These are phyloP conservation scores for Iberis amara DNA, from an alignment of 441 rosid species.

Conservation along the genomic window DNA sequence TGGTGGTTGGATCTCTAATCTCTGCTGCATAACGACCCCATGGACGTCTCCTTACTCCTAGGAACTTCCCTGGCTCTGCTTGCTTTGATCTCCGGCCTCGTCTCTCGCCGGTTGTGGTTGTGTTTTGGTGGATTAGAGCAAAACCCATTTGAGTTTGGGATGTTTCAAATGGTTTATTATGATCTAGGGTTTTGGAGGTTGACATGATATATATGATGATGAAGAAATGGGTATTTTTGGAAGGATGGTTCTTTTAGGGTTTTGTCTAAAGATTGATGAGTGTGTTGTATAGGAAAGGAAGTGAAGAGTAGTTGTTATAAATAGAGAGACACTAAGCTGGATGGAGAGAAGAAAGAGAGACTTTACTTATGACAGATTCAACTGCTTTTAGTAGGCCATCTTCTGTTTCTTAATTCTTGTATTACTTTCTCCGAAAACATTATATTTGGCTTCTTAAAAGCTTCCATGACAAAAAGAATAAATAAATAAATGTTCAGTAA, in stretches of 20 bases:
- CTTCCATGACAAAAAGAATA: background rate
- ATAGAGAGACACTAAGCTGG: constrained; percentile 23
- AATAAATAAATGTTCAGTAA: constrained; percentile 8
- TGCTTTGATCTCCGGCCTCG: constrained; percentile 75
- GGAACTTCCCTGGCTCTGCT: constrained; percentile 80
- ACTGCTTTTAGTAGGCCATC: constrained; percentile 27
- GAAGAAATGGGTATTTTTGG: background rate
- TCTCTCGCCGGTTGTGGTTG: constrained; percentile 41
- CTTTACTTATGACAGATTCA: constrained; percentile 30
- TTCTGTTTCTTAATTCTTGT: constrained; percentile 13
- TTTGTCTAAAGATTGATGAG: constrained; percentile 28
- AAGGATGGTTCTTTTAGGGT: constrained; percentile 21
- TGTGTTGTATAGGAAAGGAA: constrained; percentile 22
- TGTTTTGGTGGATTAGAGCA: constrained; percentile 53
- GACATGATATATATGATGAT: constrained; percentile 19
- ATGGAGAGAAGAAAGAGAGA: constrained; percentile 21
- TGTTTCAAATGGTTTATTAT: constrained; percentile 37
- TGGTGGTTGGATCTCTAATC: constrained; percentile 84
- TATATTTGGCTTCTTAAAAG: constrained; percentile 14
- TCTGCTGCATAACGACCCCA: constrained; percentile 96
- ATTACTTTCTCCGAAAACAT: constrained; percentile 1
- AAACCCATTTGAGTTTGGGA: constrained; percentile 43
- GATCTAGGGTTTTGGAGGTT: constrained; percentile 30
- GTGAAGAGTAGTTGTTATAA: constrained; percentile 30
- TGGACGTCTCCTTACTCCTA: constrained; percentile 82